Evolutionary conservation across 768 basidiomycete species (phyloP).

Genomic region (Boletales sp.): DNA sequence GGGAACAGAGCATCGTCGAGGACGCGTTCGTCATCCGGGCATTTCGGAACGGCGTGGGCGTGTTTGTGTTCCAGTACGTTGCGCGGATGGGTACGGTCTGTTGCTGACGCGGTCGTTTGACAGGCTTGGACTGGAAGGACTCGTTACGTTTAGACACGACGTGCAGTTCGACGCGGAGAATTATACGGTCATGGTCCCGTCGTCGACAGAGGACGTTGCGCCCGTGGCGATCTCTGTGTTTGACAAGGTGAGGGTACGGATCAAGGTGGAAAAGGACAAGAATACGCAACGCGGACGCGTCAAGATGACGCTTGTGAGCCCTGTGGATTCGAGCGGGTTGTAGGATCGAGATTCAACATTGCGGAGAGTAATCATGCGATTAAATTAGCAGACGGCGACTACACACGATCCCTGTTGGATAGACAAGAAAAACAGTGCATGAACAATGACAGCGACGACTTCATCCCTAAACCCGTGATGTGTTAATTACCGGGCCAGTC

Average conservation of each 20-base stretch:
- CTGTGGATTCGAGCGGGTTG: conserved; percentile 52
- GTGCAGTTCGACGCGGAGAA: conserved; percentile 89
- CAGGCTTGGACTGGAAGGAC: conserved; percentile 90
- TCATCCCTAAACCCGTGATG: neutral
- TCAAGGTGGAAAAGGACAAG: conserved; percentile 91
- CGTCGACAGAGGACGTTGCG: conserved; percentile 5
- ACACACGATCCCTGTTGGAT: neutral
- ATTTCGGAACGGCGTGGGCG: conserved; percentile 94
- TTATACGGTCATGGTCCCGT: conserved; percentile 75
- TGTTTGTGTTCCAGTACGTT: conserved; percentile 89
- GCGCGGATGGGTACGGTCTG: neutral
- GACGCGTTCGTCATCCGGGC: conserved; percentile 92
- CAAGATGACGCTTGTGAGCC: conserved; percentile 73
- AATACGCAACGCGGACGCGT: conserved; percentile 91
- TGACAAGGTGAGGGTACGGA: conserved; percentile 76
- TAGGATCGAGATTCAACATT: conserved; percentile 16
- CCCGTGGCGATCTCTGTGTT: conserved; percentile 1
- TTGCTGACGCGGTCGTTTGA: neutral
- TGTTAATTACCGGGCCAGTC: conserved; percentile 56
- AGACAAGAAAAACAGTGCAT: neutral
- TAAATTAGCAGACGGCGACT: conserved; percentile 4
- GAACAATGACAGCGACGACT: neutral
- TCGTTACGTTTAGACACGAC: conserved; percentile 91
- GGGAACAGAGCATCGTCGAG: conserved; percentile 50
- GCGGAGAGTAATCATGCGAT: neutral